phyloP scores from a whole-genome alignment of 352 stramenopile genomes.

The Sclerospora graminicola region DNA sequence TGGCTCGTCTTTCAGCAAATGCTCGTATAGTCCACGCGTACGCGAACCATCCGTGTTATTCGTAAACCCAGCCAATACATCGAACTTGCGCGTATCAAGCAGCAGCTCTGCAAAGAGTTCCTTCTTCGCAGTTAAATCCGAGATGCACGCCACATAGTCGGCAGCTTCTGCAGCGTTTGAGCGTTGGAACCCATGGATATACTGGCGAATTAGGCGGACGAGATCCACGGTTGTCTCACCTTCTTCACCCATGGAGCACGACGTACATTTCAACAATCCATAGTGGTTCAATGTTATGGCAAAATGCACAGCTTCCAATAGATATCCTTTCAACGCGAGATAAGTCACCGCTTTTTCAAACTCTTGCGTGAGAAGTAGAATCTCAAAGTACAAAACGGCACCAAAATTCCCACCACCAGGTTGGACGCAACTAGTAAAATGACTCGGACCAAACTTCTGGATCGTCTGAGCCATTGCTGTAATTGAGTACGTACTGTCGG shows the following conservation, averaged over 20 bases:
- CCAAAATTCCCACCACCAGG: slow-evolving; percentile 31
- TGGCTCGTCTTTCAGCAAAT: slow-evolving; percentile 54
- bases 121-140: slow-evolving; percentile 49
- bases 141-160: slow-evolving; percentile 71
- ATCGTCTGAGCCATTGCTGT: slow-evolving; percentile 54
- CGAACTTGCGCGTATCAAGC: slow-evolving; percentile 74
- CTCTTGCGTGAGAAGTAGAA: slow-evolving; percentile 67
- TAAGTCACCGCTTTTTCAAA: slow-evolving; percentile 80
- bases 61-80: slow-evolving; percentile 65
- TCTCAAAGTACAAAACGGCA: slow-evolving; percentile 72
- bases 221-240: slow-evolving; percentile 54
- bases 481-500: slow-evolving; percentile 59
- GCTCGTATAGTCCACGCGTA: slow-evolving; percentile 64
- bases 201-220: slow-evolving; percentile 73
- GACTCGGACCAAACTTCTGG: slow-evolving; percentile 56
- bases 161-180: slow-evolving; percentile 65
- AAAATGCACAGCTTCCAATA: slow-evolving; percentile 76
- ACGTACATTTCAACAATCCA: slow-evolving; percentile 47
- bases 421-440: slow-evolving; percentile 48
- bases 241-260: slow-evolving; percentile 46
- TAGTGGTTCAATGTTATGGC: slow-evolving; percentile 74
- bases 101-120: slow-evolving; percentile 63
- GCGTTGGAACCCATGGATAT: slow-evolving; percentile 75
- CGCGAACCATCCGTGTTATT: slow-evolving; percentile 77
- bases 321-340: slow-evolving; percentile 59